phyloP scores from a whole-genome alignment of 306 rosid species.

The Malus sylvestris region DNA sequence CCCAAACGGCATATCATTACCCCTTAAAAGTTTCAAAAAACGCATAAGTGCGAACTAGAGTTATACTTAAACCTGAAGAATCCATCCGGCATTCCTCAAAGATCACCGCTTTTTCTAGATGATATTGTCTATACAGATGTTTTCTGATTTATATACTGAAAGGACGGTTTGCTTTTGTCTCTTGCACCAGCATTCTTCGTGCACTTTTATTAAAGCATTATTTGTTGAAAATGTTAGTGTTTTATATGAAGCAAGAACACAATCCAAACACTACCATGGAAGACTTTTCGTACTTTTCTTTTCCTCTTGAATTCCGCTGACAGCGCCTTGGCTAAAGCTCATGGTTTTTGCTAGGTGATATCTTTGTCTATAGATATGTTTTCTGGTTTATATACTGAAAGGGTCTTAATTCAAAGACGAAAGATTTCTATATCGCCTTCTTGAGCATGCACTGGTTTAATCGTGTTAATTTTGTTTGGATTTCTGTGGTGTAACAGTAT shows the following conservation, averaged over 20 bases:
- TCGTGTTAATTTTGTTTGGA: background rate
- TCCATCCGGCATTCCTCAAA: background rate
- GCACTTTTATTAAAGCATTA: too few species aligned
- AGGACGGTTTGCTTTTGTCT: too few species aligned
- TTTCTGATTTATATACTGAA: background rate
- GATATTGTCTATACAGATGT: background rate
- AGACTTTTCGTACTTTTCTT: background rate
- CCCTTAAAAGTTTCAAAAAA: background rate
- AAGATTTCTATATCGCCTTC: background rate
- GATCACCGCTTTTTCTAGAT: background rate
- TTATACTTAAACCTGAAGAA: background rate
- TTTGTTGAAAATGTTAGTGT: background rate
- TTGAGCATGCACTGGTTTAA: background rate
- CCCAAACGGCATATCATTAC: background rate
- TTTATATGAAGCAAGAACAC: background rate
- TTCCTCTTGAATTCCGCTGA: too few species aligned
- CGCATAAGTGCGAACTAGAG: background rate
- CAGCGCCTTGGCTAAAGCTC: background rate
- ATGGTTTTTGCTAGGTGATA: background rate
- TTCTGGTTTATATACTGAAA: background rate
- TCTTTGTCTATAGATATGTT: conserved; percentile 1
- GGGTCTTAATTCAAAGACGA: background rate
- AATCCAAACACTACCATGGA: background rate
- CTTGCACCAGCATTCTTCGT: too few species aligned
- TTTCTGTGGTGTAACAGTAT: conserved; percentile 42